Evolutionary conservation across 306 rosid genomes (phyloP).

Genomic region (Vigna unguiculata): DNA sequence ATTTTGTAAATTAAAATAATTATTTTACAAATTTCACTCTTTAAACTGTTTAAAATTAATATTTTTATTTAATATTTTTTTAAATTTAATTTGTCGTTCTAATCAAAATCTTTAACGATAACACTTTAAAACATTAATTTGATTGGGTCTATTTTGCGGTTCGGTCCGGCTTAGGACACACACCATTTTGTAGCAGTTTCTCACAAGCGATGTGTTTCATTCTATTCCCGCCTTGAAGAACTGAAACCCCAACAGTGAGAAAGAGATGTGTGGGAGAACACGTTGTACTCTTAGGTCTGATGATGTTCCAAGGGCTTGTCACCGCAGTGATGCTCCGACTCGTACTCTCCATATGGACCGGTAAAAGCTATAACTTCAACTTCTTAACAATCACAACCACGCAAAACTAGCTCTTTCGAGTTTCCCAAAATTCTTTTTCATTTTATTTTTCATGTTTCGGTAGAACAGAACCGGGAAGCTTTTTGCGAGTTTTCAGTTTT

Average conservation of each 20-base stretch:
- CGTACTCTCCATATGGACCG: slow-evolving; percentile 68
- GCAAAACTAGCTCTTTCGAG: neutral
- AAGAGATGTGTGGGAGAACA: slow-evolving; percentile 81
- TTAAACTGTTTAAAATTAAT: too few relatives aligned
- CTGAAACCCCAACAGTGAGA: neutral
- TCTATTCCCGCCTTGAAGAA: slow-evolving; percentile 47
- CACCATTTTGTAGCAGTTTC: neutral
- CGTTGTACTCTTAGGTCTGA: slow-evolving; percentile 74
- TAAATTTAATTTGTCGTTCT: too few relatives aligned
- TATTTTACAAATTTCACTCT: too few relatives aligned
- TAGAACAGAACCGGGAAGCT: neutral
- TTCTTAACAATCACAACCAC: neutral
- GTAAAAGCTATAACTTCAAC: slow-evolving; percentile 38
- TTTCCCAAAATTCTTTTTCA: neutral
- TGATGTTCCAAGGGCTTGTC: slow-evolving; percentile 75
- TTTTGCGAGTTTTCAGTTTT: neutral
- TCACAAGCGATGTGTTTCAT: neutral
- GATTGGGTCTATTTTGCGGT: too few relatives aligned
- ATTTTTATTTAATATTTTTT: too few relatives aligned
- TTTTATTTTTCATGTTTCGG: neutral
- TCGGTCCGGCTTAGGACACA: too few relatives aligned
- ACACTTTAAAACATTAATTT: too few relatives aligned
- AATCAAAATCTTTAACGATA: too few relatives aligned
- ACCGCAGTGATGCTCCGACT: slow-evolving; percentile 49
- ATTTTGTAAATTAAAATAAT: too few relatives aligned